Evolutionary conservation across 352 stramenopile species (phyloP).

Genomic region (Globisporangium rhizosaccharum): DNA sequence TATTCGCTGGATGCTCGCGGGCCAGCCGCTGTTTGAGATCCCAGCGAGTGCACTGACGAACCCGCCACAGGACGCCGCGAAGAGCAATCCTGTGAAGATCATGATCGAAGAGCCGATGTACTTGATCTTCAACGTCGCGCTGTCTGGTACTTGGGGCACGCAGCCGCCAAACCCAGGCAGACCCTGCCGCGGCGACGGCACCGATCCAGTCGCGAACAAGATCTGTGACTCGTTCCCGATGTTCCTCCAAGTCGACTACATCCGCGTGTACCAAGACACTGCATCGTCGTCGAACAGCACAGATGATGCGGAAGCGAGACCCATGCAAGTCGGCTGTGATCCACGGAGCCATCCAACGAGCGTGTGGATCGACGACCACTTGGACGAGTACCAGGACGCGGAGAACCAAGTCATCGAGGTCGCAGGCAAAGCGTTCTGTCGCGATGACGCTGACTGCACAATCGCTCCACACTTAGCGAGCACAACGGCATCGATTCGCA

Average conservation of each 20-base stretch:
- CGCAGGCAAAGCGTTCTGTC: slow-evolving; percentile 57
- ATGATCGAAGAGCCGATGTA: slow-evolving; percentile 95
- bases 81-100: slow-evolving; percentile 76
- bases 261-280: slow-evolving; percentile 69
- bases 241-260: slow-evolving; percentile 74
- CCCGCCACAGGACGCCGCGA: slow-evolving; percentile 36
- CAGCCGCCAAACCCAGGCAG: slow-evolving; percentile 61
- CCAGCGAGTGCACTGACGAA: slow-evolving; percentile 45
- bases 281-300: slow-evolving; percentile 38
- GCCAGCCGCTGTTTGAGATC: slow-evolving; percentile 86
- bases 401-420: slow-evolving; percentile 58
- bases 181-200: slow-evolving; percentile 45
- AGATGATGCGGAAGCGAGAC: slow-evolving; percentile 24
- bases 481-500: slow-evolving; percentile 8
- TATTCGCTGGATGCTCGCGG: slow-evolving; percentile 76
- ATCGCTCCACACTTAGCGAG: slow-evolving; percentile 3
- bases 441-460: slow-evolving; percentile 53
- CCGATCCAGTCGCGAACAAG: slow-evolving; percentile 31
- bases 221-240: slow-evolving; percentile 70
- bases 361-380: slow-evolving; percentile 71
- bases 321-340: slow-evolving; percentile 50
- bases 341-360: slow-evolving; percentile 54
- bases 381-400: slow-evolving; percentile 67
- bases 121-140: slow-evolving; percentile 93
- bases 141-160: slow-evolving; percentile 88